Evolutionary conservation across 148 eudicot species (phyloP).

Genomic region (Cornus florida): DNA sequence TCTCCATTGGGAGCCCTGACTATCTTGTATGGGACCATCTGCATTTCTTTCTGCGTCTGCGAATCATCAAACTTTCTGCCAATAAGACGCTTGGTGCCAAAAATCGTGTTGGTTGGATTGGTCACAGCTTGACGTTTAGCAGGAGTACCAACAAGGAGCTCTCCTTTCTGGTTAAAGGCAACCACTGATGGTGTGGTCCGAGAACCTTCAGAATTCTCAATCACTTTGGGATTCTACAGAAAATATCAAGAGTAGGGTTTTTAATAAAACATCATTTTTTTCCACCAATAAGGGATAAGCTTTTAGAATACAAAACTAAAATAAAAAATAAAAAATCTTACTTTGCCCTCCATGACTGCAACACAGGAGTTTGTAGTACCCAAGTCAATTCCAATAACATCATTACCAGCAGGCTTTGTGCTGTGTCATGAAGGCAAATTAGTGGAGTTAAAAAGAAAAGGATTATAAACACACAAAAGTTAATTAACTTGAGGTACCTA

Average conservation of each 20-base stretch:
- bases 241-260: background rate
- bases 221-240: slow-evolving; percentile 51
- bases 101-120: slow-evolving; percentile 48
- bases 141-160: slow-evolving; percentile 52
- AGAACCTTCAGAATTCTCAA: slow-evolving; percentile 62
- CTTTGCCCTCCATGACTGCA: slow-evolving; percentile 66
- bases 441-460: background rate
- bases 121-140: slow-evolving; percentile 61
- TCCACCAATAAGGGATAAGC: background rate
- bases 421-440: slow-evolving; percentile 17
- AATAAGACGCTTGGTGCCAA: slow-evolving; percentile 53
- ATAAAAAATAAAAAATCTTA: background rate
- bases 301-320: background rate
- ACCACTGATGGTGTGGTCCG: slow-evolving; percentile 66
- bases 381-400: slow-evolving; percentile 59
- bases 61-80: slow-evolving; percentile 60
- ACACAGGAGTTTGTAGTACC: slow-evolving; percentile 75
- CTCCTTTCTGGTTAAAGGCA: slow-evolving; percentile 51
- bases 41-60: slow-evolving; percentile 54
- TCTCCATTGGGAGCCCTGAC: slow-evolving; percentile 57
- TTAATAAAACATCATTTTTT: background rate
- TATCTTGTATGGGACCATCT: slow-evolving; percentile 54
- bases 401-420: slow-evolving; percentile 40
- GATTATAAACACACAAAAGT: background rate
- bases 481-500: slow-evolving; percentile 25